Base-by-base conservation (phyloP, 2,329 filamentous ascomycete genomes). In the Hypoxylon sp. region DNA sequence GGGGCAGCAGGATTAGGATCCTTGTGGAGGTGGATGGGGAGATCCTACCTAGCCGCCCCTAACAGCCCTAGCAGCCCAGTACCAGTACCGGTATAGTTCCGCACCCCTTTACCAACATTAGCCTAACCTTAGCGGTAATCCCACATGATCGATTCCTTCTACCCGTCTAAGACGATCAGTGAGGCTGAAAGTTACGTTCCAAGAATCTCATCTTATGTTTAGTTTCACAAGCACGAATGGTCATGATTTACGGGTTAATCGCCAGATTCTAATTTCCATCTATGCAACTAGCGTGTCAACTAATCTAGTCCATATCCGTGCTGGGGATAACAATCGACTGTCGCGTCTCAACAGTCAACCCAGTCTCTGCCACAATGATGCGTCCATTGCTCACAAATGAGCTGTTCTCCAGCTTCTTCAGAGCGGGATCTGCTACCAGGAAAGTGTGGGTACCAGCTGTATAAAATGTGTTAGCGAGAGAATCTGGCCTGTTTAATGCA, bases 351-450 rank as follows among this genome's bases (percentile, higher is more conserved):
- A 65, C 48, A 27, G 42, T 56, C 53, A 65, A 17, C 1, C 62
- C 62, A 27, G 54, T 61, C 17, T 55, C 65, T n/a, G 42, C 31
- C n/a, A 56, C 44, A 48, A 68, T 59, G 39, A 52, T 35, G 19
- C 66, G 42, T 17, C 27, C 62, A 31, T 66, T 62, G 46, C 66
- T 42, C 19, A 61, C 62, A 50, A 66, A 48, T 11, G 48, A 24
- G 48, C 53, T 66, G 42, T 50, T 62, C 35, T 69, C 66, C 53
- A 66, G 24, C 8, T 46, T 15, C 58, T 69, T 66, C 24, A 69
- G 39, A 17, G 13, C 39, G 10, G 62, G 66, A 37, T 66, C 62
- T 2, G 61, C 37, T 15, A 62, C 58, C n/a, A 58, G 44, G 39
- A 48, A 68, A 15, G 55, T 35, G 35, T 48, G 32, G 8, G 55